Evolutionary conservation across 495 filamentous ascomycete species (phyloP).

Genomic region (Talaromyces ruber): DNA sequence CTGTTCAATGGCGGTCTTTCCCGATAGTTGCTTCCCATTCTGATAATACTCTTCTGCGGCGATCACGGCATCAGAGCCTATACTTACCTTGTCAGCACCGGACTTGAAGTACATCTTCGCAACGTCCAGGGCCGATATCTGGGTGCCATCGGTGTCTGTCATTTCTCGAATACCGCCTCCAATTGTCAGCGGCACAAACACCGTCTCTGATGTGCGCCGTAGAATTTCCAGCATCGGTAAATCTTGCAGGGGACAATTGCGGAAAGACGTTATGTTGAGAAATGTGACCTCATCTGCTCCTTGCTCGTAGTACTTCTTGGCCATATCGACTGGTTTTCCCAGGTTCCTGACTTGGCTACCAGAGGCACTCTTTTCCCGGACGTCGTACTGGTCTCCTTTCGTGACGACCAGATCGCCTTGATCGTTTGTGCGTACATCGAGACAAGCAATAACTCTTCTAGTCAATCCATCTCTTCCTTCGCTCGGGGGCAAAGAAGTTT

Average conservation of each 20-base stretch:
- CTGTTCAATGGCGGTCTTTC: conserved; percentile 85
- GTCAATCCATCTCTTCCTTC: conserved; percentile 55
- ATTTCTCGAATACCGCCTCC: conserved; percentile 92
- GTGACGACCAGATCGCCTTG: conserved; percentile 92
- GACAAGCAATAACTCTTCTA: conserved; percentile 83
- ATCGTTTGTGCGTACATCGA: conserved; percentile 96
- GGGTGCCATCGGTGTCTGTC: conserved; percentile 80
- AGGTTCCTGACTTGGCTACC: conserved; percentile 79
- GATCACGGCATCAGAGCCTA: conserved; percentile 87
- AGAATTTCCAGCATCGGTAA: conserved; percentile 94
- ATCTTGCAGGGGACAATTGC: conserved; percentile 86
- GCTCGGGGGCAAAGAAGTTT: conserved; percentile 13
- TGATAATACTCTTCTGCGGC: conserved; percentile 85
- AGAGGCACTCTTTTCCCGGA: conserved; percentile 77
- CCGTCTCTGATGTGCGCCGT: conserved; percentile 74
- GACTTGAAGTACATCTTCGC: conserved; percentile 97
- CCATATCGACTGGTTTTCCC: conserved; percentile 94
- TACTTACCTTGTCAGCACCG: conserved; percentile 97
- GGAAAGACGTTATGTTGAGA: conserved; percentile 95
- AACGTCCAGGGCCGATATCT: conserved; percentile 78
- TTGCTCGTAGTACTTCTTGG: conserved; percentile 88
- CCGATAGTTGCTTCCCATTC: conserved; percentile 55
- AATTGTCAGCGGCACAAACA: conserved; percentile 95
- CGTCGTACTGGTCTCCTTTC: conserved; percentile 97
- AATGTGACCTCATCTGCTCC: conserved; percentile 96